phyloP scores from a whole-genome alignment of 75 land plant species.

The Gnetum montanum region DNA sequence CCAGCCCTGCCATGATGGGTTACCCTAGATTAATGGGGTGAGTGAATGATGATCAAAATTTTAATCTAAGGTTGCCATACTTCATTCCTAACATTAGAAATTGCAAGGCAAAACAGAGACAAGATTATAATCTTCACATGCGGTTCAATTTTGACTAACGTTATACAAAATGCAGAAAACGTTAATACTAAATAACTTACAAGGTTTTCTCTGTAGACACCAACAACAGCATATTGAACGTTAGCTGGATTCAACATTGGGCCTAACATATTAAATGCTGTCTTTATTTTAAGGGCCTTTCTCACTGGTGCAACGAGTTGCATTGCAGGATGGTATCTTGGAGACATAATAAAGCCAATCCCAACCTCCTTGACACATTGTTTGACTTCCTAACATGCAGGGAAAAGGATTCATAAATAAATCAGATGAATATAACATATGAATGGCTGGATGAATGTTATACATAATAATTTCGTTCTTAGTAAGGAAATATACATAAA shows the following conservation, averaged over 20 bases:
- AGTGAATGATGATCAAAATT: no score
- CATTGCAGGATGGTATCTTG: conserved; percentile 91
- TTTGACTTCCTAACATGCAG: conserved; percentile 39
- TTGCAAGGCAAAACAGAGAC: no score
- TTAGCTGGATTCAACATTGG: conserved; percentile 94
- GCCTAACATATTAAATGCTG: conserved; percentile 87
- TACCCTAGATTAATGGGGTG: no score
- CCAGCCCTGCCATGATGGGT: no score
- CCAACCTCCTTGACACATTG: conserved; percentile 78
- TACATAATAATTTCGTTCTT: no score
- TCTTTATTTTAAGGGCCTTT: conserved; percentile 84
- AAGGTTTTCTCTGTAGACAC: conserved; percentile 66
- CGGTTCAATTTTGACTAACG: no score
- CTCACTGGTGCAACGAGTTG: conserved; percentile 80
- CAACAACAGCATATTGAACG: conserved; percentile 88
- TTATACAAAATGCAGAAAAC: no score
- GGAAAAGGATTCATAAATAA: not conserved
- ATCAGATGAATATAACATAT: not conserved
- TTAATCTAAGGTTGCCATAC: no score
- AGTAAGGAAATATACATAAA: no score
- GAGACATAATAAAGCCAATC: conserved; percentile 91
- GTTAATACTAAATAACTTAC: conserved; percentile 40
- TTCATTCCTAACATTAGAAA: no score
- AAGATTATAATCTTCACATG: no score
- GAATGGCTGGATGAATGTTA: not conserved